phyloP scores from a whole-genome alignment of 1,139 yeast species.

The Hemisphaericaspora xylofermentans region DNA sequence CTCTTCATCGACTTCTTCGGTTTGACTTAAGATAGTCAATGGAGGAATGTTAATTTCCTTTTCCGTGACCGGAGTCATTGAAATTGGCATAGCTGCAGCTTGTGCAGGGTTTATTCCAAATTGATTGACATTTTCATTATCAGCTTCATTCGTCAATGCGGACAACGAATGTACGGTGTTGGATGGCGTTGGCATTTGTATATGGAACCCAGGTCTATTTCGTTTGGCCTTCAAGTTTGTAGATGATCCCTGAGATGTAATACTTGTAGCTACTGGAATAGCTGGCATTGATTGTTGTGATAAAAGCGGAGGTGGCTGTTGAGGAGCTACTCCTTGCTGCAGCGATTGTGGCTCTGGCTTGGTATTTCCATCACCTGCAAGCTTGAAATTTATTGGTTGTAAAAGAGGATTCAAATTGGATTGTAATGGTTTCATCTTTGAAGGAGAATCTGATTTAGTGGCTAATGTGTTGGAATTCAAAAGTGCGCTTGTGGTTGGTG shows the following conservation, averaged over 20 bases:
- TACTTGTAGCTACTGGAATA: constrained; percentile 8
- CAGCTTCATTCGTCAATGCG: constrained; percentile 34
- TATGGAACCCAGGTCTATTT: constrained; percentile 41
- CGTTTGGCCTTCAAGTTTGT: constrained; percentile 18
- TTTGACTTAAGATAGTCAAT: constrained; percentile 12
- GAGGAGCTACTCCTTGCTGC: constrained; percentile 7
- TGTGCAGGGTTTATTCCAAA: constrained; percentile 61
- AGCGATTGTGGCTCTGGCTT: constrained; percentile 1
- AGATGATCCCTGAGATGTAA: constrained; percentile 5
- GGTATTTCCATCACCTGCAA: constrained; percentile 7
- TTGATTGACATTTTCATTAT: constrained; percentile 52
- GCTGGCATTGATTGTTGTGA: constrained; percentile 17
- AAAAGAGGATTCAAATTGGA: constrained; percentile 47
- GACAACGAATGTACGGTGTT: constrained; percentile 32
- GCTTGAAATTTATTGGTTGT: constrained; percentile 59
- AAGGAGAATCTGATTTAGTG: constrained; percentile 37
- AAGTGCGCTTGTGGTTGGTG: constrained; percentile 28
- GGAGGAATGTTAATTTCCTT: constrained; percentile 31
- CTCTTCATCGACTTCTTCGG: constrained; percentile 15
- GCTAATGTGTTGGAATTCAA: constrained; percentile 17
- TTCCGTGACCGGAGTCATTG: constrained; percentile 80
- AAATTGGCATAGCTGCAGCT: constrained; percentile 49
- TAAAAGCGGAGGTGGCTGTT: constrained; percentile 13
- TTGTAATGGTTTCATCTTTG: constrained; percentile 58
- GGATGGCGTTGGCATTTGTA: constrained; percentile 52